These are phyloP conservation scores for Macrotyloma uniflorum DNA, from an alignment of 306 rosid genomes.

Conservation along the genomic window DNA sequence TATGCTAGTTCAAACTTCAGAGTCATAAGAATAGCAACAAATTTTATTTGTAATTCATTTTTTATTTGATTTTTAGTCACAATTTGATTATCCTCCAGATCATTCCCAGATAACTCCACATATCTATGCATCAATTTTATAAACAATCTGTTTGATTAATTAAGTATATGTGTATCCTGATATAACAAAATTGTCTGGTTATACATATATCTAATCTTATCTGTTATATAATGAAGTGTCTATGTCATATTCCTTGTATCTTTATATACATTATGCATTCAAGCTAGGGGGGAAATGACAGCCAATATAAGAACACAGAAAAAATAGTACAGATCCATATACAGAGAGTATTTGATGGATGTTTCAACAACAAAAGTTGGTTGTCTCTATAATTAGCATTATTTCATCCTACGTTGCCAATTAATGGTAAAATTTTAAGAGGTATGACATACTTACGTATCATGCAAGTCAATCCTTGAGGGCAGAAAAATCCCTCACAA, in stretches of 20 bases:
- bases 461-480: slow-evolving; percentile 86
- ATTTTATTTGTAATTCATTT: neutral
- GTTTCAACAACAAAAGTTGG: neutral
- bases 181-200: neutral
- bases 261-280: neutral
- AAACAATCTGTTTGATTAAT: neutral
- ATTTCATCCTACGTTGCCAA: neutral
- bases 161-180: neutral
- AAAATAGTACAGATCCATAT: neutral
- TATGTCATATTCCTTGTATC: neutral
- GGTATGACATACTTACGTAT: slow-evolving; percentile 67
- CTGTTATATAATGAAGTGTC: neutral
- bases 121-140: neutral
- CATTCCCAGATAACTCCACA: neutral
- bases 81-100: neutral
- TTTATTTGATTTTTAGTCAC: neutral
- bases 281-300: neutral
- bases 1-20: neutral
- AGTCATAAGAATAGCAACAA: neutral
- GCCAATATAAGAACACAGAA: neutral
- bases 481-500: slow-evolving; percentile 88
- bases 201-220: neutral
- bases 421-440: slow-evolving; percentile 7
- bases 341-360: neutral
- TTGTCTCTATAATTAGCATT: neutral